These are phyloP conservation scores for Rhododendron ferrugineum DNA, from an alignment of 148 eudicot species.

Conservation along the genomic window DNA sequence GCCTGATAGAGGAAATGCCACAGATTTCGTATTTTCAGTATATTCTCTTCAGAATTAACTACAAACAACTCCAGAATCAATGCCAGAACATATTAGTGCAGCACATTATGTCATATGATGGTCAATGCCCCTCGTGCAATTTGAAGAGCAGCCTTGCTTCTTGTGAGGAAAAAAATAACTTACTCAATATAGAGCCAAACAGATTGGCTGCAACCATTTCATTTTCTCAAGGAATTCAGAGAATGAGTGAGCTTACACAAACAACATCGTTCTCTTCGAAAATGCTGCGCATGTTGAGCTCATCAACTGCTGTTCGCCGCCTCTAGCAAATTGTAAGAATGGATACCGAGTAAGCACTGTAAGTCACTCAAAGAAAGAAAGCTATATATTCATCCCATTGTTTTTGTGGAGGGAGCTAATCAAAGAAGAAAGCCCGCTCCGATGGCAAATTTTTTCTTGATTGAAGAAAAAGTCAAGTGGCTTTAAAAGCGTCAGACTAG, in stretches of 20 bases:
- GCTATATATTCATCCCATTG: neutral
- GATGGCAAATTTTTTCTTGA: neutral
- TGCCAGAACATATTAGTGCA: neutral
- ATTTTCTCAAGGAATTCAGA: neutral
- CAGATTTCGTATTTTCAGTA: neutral
- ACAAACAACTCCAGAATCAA: neutral
- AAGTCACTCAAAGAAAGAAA: neutral
- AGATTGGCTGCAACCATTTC: neutral
- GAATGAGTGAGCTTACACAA: constrained; percentile 52
- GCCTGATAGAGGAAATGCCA: constrained; percentile 36
- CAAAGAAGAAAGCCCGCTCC: neutral
- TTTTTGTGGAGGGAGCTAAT: neutral
- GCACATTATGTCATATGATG: neutral
- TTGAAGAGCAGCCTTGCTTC: constrained; percentile 5
- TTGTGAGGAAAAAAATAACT: neutral
- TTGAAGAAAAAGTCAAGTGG: neutral
- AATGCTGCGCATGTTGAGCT: constrained; percentile 86
- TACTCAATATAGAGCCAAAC: constrained; percentile 4
- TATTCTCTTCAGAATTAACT: neutral
- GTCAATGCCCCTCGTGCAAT: neutral
- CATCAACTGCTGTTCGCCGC: constrained; percentile 84
- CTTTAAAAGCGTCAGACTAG: neutral
- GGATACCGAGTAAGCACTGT: neutral
- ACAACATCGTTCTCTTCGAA: constrained; percentile 88
- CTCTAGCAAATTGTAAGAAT: constrained; percentile 46